These are phyloP conservation scores for Aspergillus clavatus DNA, from an alignment of 2,329 filamentous ascomycete genomes.

Conservation along the genomic window DNA sequence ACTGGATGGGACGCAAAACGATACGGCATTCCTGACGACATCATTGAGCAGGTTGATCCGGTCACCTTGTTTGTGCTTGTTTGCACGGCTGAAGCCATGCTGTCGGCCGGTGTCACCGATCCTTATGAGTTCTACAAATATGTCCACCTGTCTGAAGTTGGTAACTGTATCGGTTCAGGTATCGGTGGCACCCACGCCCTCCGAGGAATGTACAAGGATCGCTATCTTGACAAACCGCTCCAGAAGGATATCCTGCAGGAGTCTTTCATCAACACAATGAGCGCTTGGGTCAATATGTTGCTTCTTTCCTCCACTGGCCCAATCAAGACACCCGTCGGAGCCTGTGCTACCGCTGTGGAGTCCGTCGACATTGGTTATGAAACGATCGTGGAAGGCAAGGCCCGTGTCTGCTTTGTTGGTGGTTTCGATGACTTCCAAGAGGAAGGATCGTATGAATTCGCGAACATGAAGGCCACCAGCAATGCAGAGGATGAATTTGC, in stretches of 20 bases:
- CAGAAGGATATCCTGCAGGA: conserved; percentile 99
- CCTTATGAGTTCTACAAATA: conserved; percentile 99
- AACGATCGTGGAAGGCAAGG: conserved; percentile 97
- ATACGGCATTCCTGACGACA: conserved; percentile 95
- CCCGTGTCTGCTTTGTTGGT: conserved; percentile 93
- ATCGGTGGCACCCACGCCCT: conserved; percentile 92
- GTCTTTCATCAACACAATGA: conserved; percentile 99
- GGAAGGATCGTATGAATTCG: conserved; percentile 98
- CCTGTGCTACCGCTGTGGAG: conserved; percentile 94
- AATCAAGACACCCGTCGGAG: conserved; percentile 97
- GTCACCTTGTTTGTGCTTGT: conserved; percentile 94
- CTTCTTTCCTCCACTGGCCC: conserved; percentile 93
- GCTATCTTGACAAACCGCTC: conserved; percentile 91
- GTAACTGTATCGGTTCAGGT: conserved; percentile 97
- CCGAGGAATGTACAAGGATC: conserved; percentile 96
- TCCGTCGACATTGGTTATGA: conserved; percentile 97
- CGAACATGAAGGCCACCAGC: conserved; percentile 99
- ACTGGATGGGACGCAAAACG: conserved; percentile 96
- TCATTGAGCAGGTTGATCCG: conserved; percentile 94
- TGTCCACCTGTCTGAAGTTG: conserved; percentile 93
- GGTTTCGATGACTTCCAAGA: conserved; percentile 99
- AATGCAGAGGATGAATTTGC: conserved; percentile 95
- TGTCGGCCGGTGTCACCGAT: conserved; percentile 93
- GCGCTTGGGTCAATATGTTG: conserved; percentile 99
- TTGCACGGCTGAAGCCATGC: conserved; percentile 83